Evolutionary conservation across 1,284 basidiomycete genomes (phyloP).

Genomic region (Abortiporus biennis): DNA sequence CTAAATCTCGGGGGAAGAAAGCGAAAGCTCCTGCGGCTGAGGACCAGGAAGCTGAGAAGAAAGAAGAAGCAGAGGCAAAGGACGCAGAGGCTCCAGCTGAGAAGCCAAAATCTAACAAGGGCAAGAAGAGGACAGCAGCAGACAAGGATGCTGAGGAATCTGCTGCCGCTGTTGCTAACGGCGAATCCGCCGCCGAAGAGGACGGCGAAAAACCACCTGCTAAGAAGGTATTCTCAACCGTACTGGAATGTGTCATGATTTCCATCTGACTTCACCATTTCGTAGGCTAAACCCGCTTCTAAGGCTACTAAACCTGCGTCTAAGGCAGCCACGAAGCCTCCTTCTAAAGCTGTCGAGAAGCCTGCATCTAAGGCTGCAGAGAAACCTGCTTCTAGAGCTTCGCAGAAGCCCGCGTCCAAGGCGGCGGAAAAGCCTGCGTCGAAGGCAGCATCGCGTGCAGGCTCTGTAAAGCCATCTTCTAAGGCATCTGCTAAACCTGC

Average conservation of each 20-base stretch:
- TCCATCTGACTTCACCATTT: slow-evolving; percentile 5
- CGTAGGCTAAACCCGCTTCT: slow-evolving; percentile 19
- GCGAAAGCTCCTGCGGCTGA: slow-evolving; percentile 21
- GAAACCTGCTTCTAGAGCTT: slow-evolving; percentile 25
- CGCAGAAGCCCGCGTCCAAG: slow-evolving; percentile 24
- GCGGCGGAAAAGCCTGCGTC: slow-evolving; percentile 23
- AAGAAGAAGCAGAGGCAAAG: slow-evolving; percentile 15
- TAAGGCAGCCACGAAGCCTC: slow-evolving; percentile 21
- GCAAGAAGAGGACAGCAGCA: slow-evolving; percentile 46
- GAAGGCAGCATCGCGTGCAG: slow-evolving; percentile 19
- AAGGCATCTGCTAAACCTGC: slow-evolving; percentile 25
- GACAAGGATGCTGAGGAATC: slow-evolving; percentile 27
- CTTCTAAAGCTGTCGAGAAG: slow-evolving; percentile 21
- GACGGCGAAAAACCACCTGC: slow-evolving; percentile 24
- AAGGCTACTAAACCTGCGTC: slow-evolving; percentile 20
- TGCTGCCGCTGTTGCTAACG: slow-evolving; percentile 19
- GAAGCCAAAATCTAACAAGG: slow-evolving; percentile 52
- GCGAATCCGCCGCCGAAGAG: slow-evolving; percentile 13
- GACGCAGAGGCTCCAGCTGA: slow-evolving; percentile 21
- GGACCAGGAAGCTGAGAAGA: slow-evolving; percentile 25
- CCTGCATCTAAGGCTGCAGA: slow-evolving; percentile 17
- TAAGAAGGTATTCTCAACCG: slow-evolving; percentile 25
- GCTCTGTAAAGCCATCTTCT: slow-evolving; percentile 24
- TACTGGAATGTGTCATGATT: slow-evolving; percentile 1
- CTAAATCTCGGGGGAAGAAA: slow-evolving; percentile 51